phyloP scores from a whole-genome alignment of 805 yeast species.

The Spathaspora sp. region DNA sequence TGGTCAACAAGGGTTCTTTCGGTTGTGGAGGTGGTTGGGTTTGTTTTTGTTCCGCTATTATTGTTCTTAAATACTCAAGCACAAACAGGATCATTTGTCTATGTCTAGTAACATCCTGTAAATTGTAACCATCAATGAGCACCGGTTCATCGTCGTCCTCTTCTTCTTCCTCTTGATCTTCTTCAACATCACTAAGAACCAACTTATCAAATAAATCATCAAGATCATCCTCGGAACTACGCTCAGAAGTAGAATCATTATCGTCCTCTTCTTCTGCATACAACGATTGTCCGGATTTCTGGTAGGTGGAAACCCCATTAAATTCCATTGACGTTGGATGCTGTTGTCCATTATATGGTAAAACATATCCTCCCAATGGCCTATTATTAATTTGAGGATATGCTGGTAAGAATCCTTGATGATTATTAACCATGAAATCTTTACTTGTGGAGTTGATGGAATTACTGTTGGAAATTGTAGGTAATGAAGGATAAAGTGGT shows the following conservation, averaged over 20 bases:
- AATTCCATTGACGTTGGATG: constrained; percentile 27
- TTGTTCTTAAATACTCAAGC: constrained; percentile 24
- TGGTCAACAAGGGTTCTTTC: not conserved
- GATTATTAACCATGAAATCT: not conserved
- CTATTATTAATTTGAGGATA: constrained; percentile 28
- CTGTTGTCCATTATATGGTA: constrained; percentile 5
- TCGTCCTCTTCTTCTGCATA: constrained; percentile 7
- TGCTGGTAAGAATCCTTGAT: constrained; percentile 3
- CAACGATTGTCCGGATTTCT: constrained; percentile 27
- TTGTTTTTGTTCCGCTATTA: constrained; percentile 10
- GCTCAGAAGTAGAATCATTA: too few species aligned
- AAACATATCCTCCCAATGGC: constrained; percentile 14
- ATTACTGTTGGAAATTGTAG: constrained; percentile 9
- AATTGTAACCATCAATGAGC: constrained; percentile 13
- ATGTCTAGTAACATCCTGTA: constrained; percentile 31
- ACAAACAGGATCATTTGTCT: constrained; percentile 32
- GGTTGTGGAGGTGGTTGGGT: not conserved
- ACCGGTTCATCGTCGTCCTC: constrained; percentile 7
- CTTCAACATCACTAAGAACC: constrained; percentile 3
- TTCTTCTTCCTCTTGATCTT: constrained; percentile 6
- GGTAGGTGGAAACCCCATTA: constrained; percentile 34
- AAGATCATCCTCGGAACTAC: constrained; percentile 6
- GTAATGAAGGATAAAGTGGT: constrained; percentile 20
- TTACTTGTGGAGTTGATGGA: constrained; percentile 6
- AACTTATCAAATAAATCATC: constrained; percentile 9